Percentiles rank a stretch among this genome's conserved stretches.
phyloP scores from a whole-genome alignment of 352 stramenopile species.

The Globisporangium nunn region DNA sequence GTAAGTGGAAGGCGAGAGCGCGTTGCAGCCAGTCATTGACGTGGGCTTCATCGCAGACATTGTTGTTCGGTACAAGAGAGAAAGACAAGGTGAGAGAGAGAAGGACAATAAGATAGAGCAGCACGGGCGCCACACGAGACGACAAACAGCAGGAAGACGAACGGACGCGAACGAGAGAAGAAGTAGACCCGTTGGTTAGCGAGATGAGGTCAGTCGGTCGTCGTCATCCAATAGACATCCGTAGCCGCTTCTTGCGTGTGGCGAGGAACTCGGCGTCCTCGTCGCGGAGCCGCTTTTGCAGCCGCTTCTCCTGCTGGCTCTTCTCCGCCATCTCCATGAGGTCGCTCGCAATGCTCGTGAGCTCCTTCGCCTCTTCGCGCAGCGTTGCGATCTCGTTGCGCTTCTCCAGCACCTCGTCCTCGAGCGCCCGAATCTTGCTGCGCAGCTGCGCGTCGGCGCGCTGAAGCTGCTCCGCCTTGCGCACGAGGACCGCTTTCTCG shows the following conservation, averaged over 20 bases:
- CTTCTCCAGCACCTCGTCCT: constrained; percentile 31
- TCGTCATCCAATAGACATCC: constrained; percentile 16
- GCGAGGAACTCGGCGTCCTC: constrained; percentile 10
- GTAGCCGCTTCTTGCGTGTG: constrained; percentile 14
- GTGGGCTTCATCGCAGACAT: too few species aligned
- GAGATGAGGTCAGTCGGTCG: too few species aligned
- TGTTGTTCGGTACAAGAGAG: background rate
- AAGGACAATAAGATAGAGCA: background rate
- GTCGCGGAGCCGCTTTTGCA: constrained; percentile 4
- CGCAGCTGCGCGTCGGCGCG: constrained; percentile 52
- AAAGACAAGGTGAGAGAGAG: background rate
- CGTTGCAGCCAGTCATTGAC: background rate
- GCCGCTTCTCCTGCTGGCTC: constrained; percentile 32
- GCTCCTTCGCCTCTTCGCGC: constrained; percentile 40
- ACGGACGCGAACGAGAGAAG: too few species aligned
- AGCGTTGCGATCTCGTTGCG: constrained; percentile 28
- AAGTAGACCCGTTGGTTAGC: too few species aligned
- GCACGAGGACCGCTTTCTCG: constrained; percentile 59
- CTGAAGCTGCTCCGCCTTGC: constrained; percentile 55
- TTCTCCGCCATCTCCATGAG: constrained; percentile 64
- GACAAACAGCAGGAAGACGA: background rate
- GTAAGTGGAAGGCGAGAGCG: constrained; percentile 8
- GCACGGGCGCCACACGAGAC: background rate
- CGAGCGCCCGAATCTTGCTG: constrained; percentile 31
- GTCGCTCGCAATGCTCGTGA: constrained; percentile 53